Evolutionary conservation across 345 rosid species (phyloP), one percentile per base, ranked within the genome.

Genomic region (Heritiera littoralis): DNA sequence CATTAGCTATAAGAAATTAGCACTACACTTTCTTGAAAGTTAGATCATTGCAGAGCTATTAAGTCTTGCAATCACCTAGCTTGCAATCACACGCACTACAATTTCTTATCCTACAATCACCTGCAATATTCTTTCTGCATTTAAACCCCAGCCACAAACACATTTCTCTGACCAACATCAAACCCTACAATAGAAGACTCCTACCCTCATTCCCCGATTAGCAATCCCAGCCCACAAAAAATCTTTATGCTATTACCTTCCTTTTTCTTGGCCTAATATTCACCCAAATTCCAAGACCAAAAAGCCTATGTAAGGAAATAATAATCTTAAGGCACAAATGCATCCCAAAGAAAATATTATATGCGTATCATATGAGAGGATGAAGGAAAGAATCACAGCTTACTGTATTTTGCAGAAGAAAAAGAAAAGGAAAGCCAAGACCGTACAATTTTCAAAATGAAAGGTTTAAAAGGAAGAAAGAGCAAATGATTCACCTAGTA

Each of bases 331-430:
- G 60, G 43, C 20, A 28, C 30, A 54, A 71, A 15, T 15, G 14
- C 7, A 71, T 7, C 23, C 58, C 13, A 71, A 30, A 71, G 23
- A 71, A 71, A 71, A 71, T 49, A 71, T 49, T 43, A n/a, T 68
- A n/a, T 68, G 12, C 32, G 7, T 58, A 12, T 38, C 51, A 28
- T 32, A 30, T 5, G 20, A 49, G 20, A 71, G 30, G 58, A 46
- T 11, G 18, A 52, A 51, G 75, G 41, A 51, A 52, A 72, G 43
- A 51, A 35, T 20, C 38, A 23, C 6, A 10, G 5, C 3, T 58
- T 58, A n/a, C 63, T 2, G 12, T 43, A 7, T n/a, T 43, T n/a
- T 67, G 30, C 32, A 49, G 46, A 72, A 51, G 20, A 2, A 54
- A 54, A 54, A 54, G 32, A 28, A 74, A 59, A 59, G 9, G 28